A percentile compares a stretch with the other conserved stretches of the same genome.
phyloP scores from a whole-genome alignment of 768 basidiomycete species.

The Phlebiopsis flavidoalba region DNA sequence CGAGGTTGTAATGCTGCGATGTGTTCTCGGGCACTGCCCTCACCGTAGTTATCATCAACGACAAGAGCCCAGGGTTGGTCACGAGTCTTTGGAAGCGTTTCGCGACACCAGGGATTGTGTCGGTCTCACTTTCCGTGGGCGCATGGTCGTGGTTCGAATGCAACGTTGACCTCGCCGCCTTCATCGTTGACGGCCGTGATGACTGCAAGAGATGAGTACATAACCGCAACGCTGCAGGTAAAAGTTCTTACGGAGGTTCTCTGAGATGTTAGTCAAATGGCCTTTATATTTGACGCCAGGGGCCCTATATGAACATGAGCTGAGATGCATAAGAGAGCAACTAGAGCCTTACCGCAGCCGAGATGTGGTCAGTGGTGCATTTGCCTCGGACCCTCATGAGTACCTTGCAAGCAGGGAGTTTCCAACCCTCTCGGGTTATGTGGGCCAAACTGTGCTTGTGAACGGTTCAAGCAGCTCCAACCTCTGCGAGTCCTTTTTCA shows the following conservation, averaged over 20 bases:
- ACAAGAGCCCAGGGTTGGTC: conserved; percentile 89
- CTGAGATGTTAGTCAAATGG: conserved; percentile 92
- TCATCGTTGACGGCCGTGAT: conserved; percentile 97
- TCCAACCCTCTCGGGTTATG: conserved; percentile 54
- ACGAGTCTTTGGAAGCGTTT: conserved; percentile 82
- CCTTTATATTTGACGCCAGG: conserved; percentile 99
- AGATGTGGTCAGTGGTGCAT: conserved; percentile 99
- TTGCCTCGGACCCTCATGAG: conserved; percentile 94
- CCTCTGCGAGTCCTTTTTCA: conserved; percentile 74
- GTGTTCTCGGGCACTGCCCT: conserved; percentile 96
- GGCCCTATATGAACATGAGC: conserved; percentile 49
- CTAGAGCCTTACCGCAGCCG: conserved; percentile 52
- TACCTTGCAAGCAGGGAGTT: conserved; percentile 75
- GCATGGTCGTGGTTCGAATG: conserved; percentile 70
- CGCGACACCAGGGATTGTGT: conserved; percentile 87
- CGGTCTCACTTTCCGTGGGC: conserved; percentile 39
- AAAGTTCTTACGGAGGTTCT: conserved; percentile 74
- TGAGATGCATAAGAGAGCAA: conserved; percentile 26
- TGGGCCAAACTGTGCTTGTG: conserved; percentile 61
- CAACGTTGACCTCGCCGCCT: conserved; percentile 87
- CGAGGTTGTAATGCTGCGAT: conserved; percentile 96
- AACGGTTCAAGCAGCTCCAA: conserved; percentile 89
- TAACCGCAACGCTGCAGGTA: background rate
- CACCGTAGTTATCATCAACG: conserved; percentile 97
- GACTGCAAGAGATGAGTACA: conserved; percentile 39